Evolutionary conservation across 768 basidiomycete genomes (phyloP).

Genomic region (Lactarius trivialis): DNA sequence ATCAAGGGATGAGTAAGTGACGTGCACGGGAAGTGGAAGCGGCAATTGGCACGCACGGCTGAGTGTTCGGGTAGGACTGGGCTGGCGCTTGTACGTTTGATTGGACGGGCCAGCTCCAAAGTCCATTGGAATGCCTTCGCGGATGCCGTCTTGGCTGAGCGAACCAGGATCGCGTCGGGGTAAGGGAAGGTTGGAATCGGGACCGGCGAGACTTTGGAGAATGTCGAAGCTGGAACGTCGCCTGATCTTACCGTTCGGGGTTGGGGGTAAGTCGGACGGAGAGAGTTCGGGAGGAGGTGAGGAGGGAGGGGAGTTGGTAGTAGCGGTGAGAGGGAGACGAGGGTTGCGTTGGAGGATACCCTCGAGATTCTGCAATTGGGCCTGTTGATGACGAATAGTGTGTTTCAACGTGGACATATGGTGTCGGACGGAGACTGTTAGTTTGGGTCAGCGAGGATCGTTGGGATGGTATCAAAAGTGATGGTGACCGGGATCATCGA

Average conservation of each 20-base stretch:
- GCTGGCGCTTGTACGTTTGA: conserved; percentile 43
- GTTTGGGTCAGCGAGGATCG: neutral
- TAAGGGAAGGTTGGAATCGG: conserved; percentile 67
- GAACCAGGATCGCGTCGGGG: conserved; percentile 46
- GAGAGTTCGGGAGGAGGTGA: conserved; percentile 26
- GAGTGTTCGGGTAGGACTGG: conserved; percentile 71
- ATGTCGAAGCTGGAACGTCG: conserved; percentile 70
- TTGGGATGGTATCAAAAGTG: neutral
- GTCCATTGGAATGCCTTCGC: conserved; percentile 64
- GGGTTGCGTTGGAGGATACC: conserved; percentile 61
- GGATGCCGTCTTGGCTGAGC: conserved; percentile 50
- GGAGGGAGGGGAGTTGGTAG: conserved; percentile 35
- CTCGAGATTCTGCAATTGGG: conserved; percentile 66
- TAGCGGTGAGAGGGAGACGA: conserved; percentile 45
- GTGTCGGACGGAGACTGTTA: conserved; percentile 62
- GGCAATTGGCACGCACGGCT: conserved; percentile 54
- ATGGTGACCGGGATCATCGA: conserved; percentile 21
- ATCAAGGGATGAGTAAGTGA: neutral
- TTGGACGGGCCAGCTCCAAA: conserved; percentile 40
- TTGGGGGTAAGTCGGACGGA: conserved; percentile 27
- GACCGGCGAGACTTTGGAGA: conserved; percentile 63
- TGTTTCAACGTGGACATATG: conserved; percentile 81
- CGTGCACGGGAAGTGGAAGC: conserved; percentile 19
- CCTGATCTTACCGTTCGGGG: conserved; percentile 36
- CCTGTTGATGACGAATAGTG: conserved; percentile 77